Percentiles rank a stretch among this genome's conserved stretches.
phyloP scores from a whole-genome alignment of 208 protist species.

The Angomonas desouzai region DNA sequence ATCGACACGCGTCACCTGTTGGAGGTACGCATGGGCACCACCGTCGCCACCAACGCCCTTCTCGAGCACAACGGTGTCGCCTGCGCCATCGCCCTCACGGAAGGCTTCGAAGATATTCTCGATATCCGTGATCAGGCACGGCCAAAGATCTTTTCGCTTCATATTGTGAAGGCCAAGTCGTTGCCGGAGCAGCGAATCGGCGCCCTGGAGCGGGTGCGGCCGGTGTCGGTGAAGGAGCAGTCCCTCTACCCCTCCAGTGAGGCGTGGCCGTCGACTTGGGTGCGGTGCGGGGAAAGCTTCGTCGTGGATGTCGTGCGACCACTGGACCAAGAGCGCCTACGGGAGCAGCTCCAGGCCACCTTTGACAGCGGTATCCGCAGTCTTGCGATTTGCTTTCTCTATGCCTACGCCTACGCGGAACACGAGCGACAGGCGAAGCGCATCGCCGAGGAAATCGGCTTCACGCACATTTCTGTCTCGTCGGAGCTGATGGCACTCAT shows the following conservation, averaged over 20 bases:
- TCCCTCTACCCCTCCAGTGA: constrained; percentile 17
- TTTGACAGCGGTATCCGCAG: constrained; percentile 74
- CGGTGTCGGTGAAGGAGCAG: constrained; percentile 38
- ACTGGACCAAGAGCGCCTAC: constrained; percentile 46
- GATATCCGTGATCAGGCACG: constrained; percentile 92
- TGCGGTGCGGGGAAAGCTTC: constrained; percentile 66
- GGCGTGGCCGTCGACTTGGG: constrained; percentile 46
- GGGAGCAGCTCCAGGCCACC: constrained; percentile 33
- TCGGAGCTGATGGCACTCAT: constrained; percentile 91
- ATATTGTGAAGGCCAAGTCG: constrained; percentile 81
- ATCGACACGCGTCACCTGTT: constrained; percentile 76
- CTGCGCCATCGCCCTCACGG: constrained; percentile 88
- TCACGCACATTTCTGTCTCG: constrained; percentile 90
- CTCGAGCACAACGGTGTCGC: constrained; percentile 93
- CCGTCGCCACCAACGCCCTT: constrained; percentile 96
- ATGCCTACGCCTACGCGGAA: constrained; percentile 87
- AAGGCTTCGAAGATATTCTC: constrained; percentile 92
- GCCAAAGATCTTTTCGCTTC: constrained; percentile 92
- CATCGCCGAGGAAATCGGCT: constrained; percentile 85
- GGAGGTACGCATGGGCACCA: constrained; percentile 95
- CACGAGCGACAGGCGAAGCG: constrained; percentile 86
- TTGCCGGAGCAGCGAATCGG: constrained; percentile 82
- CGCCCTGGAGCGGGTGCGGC: constrained; percentile 87
- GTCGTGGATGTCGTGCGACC: constrained; percentile 57
- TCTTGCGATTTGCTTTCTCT: constrained; percentile 91